Evolutionary conservation across 2,329 filamentous ascomycete genomes (phyloP).

Genomic region (Septoria petroselini): DNA sequence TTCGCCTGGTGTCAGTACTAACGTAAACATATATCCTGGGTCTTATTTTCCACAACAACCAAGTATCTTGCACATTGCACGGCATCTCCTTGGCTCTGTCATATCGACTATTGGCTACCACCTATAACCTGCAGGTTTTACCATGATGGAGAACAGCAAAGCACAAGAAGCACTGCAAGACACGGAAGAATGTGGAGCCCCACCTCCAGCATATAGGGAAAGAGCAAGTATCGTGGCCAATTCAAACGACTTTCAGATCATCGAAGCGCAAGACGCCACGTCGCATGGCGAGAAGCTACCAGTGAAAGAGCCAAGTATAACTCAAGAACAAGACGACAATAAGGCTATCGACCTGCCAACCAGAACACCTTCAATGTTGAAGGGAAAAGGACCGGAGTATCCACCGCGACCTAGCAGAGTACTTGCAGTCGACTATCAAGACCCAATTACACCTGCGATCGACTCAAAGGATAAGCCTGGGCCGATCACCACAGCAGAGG

Average conservation of each 20-base stretch:
- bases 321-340: neutral
- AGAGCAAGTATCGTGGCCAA: slow-evolving; percentile 6
- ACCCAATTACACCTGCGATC: neutral
- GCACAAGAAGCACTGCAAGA: slow-evolving; percentile 16
- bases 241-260: slow-evolving; percentile 16
- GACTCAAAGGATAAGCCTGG: neutral
- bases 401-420: slow-evolving; percentile 3
- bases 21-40: slow-evolving; percentile 5
- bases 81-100: slow-evolving; percentile 4
- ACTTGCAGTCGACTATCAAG: neutral
- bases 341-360: slow-evolving; percentile 1
- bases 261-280: slow-evolving; percentile 12
- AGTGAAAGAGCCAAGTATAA: neutral
- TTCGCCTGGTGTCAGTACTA: slow-evolving; percentile 8
- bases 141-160: slow-evolving; percentile 11
- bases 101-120: slow-evolving; percentile 4
- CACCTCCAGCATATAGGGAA: slow-evolving; percentile 17
- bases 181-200: slow-evolving; percentile 14
- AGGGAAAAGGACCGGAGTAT: slow-evolving; percentile 8
- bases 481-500: neutral
- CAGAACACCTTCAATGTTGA: slow-evolving; percentile 4
- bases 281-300: slow-evolving; percentile 8
- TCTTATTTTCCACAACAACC: slow-evolving; percentile 3
- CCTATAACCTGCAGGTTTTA: neutral
- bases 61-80: slow-evolving; percentile 7